Conservation (phyloP, 805 yeast species). For the Lachancea sp. region DNA sequence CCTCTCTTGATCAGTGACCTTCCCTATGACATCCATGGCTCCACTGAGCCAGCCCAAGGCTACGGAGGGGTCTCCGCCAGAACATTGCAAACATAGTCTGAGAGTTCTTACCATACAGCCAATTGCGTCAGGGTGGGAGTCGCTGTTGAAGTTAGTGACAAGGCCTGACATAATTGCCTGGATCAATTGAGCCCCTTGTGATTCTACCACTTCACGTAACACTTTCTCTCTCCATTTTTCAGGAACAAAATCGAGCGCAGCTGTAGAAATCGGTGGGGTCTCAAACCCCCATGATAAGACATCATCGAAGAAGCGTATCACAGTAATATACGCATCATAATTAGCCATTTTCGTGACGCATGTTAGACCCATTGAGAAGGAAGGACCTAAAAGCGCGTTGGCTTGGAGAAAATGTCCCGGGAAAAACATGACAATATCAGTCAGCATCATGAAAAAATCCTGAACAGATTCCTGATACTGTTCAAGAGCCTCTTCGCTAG, state of each 20-base stretch:
- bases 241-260: conserved; percentile 45
- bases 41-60: conserved; percentile 52
- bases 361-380: conserved; percentile 51
- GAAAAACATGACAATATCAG: conserved; percentile 70
- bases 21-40: conserved; percentile 46
- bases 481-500: conserved; percentile 18
- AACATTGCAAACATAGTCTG: conserved; percentile 43
- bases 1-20: conserved; percentile 65
- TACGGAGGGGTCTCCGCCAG: conserved; percentile 34
- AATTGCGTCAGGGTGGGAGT: conserved; percentile 65
- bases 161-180: conserved; percentile 56
- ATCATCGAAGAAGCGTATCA: conserved; percentile 75
- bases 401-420: conserved; percentile 33
- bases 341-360: conserved; percentile 52
- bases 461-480: conserved; percentile 57
- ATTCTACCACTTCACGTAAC: conserved; percentile 38
- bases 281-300: conserved; percentile 78
- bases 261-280: conserved; percentile 70
- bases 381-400: conserved; percentile 41
- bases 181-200: conserved; percentile 51
- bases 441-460: conserved; percentile 77
- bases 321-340: conserved; percentile 61
- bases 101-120: conserved; percentile 64
- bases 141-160: conserved; percentile 62
- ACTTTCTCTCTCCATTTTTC: conserved; percentile 47